Evolutionary conservation across 176 grass and related monocot genomes (phyloP), one percentile per base, ranked within the genome.

Genomic region (Oryza glumipatula): DNA sequence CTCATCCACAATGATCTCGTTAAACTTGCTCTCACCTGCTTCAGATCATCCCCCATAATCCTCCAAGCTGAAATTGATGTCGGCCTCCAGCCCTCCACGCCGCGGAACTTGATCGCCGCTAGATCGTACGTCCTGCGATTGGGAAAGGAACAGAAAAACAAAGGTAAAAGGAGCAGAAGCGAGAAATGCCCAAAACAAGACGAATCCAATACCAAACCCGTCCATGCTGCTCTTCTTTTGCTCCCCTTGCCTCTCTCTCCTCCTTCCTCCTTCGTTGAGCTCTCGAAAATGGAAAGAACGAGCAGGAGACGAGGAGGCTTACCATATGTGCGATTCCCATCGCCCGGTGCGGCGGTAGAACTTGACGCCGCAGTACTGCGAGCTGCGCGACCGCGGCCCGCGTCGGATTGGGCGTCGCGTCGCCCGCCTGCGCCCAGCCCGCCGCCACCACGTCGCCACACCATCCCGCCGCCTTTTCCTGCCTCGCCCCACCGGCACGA

Each of bases 81-180:
- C 96, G 17, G 96, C 96, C 56, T 94, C 94, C 41, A 95, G 24
- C 24, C 24, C 24, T 24, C 24, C 24, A 24, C 84, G 56, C 96
- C 96, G 56, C 96, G 91, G 70, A 98, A 98, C 86, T 98, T 98
- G 83, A 98, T 93, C 47, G 96, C 96, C 28, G 96, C 96, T 68
- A 93, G 93, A 85, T 98, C 96, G 80, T 98, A 98, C 19, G 96
- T 93, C 88, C 96, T 98, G 72, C 70, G 4, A 9, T 58, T 3
- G 39, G 16, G 68, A 2, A 60, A 35, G 38, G 38, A 39, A 7
- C 38, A 39, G 1, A 17, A 32, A 36, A 23, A 28, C 73, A 74
- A 88, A 92, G 86, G 86, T 63, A 89, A 89, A 88, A 82, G 87
- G 22, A 80, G 74, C 70, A 84, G 85, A 84, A 63, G 70, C 80